Evolutionary conservation across 306 rosid genomes (phyloP), one percentile per base, ranked within the genome.

Genomic region (Gastrolobium bilobum): DNA sequence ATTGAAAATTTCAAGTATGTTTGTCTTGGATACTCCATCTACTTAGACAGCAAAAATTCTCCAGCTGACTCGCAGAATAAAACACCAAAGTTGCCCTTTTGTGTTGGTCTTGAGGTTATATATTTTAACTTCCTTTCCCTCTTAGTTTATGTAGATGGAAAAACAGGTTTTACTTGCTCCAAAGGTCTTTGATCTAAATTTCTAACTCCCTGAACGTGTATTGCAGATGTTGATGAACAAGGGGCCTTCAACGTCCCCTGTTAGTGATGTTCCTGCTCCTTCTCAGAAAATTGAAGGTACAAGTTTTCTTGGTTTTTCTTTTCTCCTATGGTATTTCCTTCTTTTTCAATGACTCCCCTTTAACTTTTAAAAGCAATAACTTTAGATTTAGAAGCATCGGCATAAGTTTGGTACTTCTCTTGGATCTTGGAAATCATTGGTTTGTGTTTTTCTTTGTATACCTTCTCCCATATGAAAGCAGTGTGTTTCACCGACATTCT

Each of bases 11-110:
- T 92, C 83, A 88, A 82, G 81, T 92, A 90, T 74, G 92, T 85
- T 20, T 90, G 97, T 39, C 58, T 87, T 40, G 97, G 97, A 72
- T 88, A 90, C 85, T 92, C 97, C 1, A 89, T 92, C 39, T 87
- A 76, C 85, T 48, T 90, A 40, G 85, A 87, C 76, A 87, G 85
- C 31, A 81, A 88, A 52, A 81, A 71, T 46, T 73, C 90, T 71
- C 15, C 87, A 42, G 54, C 71, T 40, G 87, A 85, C 58, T 77
- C 75, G 1, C 84, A 66, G 37, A 82, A 86, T 61, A 85, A 87
- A 78, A 83, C 85, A 63, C 87, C 91, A 7, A 84, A 85, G 54
- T 70, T 92, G 71, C 97, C 94, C 3, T 78, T 85, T 81, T 90
- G 93, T 39, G 81, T 82, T 76, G 97, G 94, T 62, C 82, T 92